phyloP scores from a whole-genome alignment of 257 asterid genomes.

The Cinchona pubescens region DNA sequence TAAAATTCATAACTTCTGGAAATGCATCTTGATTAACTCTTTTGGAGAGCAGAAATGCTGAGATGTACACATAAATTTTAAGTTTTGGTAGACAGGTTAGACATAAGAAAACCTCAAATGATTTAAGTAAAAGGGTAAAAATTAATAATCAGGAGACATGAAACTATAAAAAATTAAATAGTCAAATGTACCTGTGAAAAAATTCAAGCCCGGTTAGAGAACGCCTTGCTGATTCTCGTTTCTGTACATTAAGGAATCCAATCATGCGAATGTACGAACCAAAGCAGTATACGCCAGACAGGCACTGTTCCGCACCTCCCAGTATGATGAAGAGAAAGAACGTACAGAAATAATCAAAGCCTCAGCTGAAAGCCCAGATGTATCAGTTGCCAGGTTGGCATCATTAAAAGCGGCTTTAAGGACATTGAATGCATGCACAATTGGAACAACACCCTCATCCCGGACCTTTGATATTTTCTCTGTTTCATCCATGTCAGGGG shows the following conservation, averaged over 20 bases:
- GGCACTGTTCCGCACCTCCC: conserved; percentile 99
- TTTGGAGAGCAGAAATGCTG: background rate
- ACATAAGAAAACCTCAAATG: background rate
- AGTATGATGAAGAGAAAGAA: conserved; percentile 86
- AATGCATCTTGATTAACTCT: background rate
- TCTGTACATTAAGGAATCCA: conserved; percentile 92
- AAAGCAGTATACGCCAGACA: conserved; percentile 93
- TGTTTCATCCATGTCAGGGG: conserved; percentile 32
- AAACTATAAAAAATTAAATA: conserved; percentile 12
- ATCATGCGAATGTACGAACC: conserved; percentile 93
- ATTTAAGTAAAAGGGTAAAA: background rate
- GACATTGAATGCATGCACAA: conserved; percentile 92
- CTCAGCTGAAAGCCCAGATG: conserved; percentile 90
- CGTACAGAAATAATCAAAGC: conserved; percentile 72
- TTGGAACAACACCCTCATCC: conserved; percentile 93
- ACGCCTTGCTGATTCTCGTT: conserved; percentile 91
- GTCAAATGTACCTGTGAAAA: conserved; percentile 68
- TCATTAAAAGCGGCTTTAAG: conserved; percentile 89
- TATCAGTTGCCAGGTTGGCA: conserved; percentile 88
- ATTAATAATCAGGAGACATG: background rate
- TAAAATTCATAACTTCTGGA: background rate
- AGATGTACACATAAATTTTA: background rate
- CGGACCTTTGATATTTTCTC: conserved; percentile 66
- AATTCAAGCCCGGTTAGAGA: conserved; percentile 89
- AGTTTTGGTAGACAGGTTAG: background rate